phyloP scores from a whole-genome alignment of 352 stramenopile genomes.

The Globisporangium takayamanum region DNA sequence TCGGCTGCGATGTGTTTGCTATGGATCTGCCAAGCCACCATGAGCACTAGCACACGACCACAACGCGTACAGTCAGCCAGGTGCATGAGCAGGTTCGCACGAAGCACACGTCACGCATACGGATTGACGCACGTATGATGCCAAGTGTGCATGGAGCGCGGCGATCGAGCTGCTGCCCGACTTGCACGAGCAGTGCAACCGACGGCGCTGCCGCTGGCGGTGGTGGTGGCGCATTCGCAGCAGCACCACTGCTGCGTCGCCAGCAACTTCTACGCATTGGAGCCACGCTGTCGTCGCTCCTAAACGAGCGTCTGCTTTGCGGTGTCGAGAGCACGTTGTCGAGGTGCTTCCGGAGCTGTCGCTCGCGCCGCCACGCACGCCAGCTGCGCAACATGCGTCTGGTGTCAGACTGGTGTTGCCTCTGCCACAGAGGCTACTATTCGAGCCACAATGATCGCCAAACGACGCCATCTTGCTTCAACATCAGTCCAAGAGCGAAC shows the following conservation, averaged over 20 bases:
- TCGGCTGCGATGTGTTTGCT: conserved; percentile 10
- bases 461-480: not conserved
- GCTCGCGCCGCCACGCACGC: conserved; percentile 6
- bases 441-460: not conserved
- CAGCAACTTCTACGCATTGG: not conserved
- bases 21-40: conserved; percentile 10
- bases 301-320: not conserved
- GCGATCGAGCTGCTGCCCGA: conserved; percentile 10
- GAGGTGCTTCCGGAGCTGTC: conserved; percentile 11
- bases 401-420: not conserved
- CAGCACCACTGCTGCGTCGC: not conserved
- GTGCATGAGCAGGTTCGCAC: too few relatives aligned
- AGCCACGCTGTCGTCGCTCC: not conserved
- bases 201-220: not conserved
- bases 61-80: not conserved
- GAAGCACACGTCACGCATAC: too few relatives aligned
- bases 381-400: conserved; percentile 3
- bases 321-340: not conserved
- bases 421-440: not conserved
- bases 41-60: conserved; percentile 1
- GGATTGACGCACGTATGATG: conserved; percentile 6
- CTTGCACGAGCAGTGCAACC: conserved; percentile 9
- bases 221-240: not conserved
- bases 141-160: conserved; percentile 10
- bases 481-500: not conserved